Conservation (phyloP, 139 green algal genomes). For the Coelastrella sp. region DNA sequence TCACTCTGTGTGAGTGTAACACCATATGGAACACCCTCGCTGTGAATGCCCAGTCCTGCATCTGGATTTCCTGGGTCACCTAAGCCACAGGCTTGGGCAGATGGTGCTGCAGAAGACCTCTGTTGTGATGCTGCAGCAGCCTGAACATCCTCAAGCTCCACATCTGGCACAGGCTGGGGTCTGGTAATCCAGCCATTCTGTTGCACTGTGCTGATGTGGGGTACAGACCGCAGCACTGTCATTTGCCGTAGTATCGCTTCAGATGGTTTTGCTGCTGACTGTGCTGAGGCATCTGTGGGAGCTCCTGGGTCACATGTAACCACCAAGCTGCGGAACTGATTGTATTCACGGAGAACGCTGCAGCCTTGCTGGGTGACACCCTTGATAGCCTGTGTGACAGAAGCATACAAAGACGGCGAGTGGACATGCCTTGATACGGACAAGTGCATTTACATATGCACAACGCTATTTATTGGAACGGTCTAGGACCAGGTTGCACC, state of each 20-base stretch:
- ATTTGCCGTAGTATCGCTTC: background rate
- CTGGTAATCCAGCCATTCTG: background rate
- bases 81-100: background rate
- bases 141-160: background rate
- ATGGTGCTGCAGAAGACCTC: background rate
- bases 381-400: background rate
- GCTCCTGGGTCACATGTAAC: background rate
- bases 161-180: background rate
- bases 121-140: background rate
- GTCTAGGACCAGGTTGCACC: too few relatives aligned
- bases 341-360: background rate
- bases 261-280: background rate
- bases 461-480: too few relatives aligned
- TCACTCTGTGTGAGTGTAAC: conserved; percentile 1
- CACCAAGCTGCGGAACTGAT: background rate
- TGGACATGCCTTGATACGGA: too few relatives aligned
- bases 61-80: conserved; percentile 1
- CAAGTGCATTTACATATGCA: too few relatives aligned
- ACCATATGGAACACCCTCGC: background rate
- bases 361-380: background rate
- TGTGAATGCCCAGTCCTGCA: background rate
- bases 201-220: background rate
- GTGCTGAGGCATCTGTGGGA: background rate
- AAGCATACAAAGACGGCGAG: too few relatives aligned
- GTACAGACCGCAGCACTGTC: background rate